phyloP scores from a whole-genome alignment of 768 basidiomycete species.

The Pleurotus tuber-regium region DNA sequence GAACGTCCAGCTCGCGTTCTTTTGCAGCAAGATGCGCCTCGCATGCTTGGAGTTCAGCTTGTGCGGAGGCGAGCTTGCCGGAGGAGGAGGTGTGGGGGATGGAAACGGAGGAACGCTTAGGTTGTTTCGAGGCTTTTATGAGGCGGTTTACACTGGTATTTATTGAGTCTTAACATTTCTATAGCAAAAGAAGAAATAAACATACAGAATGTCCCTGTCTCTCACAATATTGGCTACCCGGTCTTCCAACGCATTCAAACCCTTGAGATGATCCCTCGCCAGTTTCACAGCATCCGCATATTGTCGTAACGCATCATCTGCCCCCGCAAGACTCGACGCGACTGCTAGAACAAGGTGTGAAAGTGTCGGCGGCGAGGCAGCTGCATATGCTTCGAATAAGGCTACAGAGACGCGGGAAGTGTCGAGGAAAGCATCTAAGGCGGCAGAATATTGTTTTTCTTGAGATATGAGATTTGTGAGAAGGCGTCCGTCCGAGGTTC shows the following conservation, averaged over 20 bases:
- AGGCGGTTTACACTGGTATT: slow-evolving; percentile 66
- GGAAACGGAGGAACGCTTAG: slow-evolving; percentile 34
- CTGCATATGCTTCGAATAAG: slow-evolving; percentile 70
- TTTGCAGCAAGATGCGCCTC: slow-evolving; percentile 70
- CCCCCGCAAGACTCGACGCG: slow-evolving; percentile 54
- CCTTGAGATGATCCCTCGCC: slow-evolving; percentile 61
- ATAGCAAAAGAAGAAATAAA: slow-evolving; percentile 12
- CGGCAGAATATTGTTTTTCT: slow-evolving; percentile 72
- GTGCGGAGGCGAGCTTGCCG: slow-evolving; percentile 63
- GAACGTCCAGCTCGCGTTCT: slow-evolving; percentile 58
- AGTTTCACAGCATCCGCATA: slow-evolving; percentile 62
- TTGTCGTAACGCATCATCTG: slow-evolving; percentile 64
- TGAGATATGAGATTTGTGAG: slow-evolving; percentile 63
- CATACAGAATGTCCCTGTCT: slow-evolving; percentile 82
- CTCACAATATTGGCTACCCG: slow-evolving; percentile 67
- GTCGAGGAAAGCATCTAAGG: slow-evolving; percentile 55
- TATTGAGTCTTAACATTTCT: background rate
- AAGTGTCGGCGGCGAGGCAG: slow-evolving; percentile 55
- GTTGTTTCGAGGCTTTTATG: slow-evolving; percentile 69
- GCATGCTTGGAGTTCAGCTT: slow-evolving; percentile 79
- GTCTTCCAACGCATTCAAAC: slow-evolving; percentile 67
- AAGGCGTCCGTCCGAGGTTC: slow-evolving; percentile 70
- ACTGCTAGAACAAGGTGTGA: slow-evolving; percentile 56
- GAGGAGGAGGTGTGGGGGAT: slow-evolving; percentile 44
- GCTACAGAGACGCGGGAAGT: slow-evolving; percentile 59